Percentiles rank a stretch among this genome's conserved stretches.
Conservation (phyloP, 2,329 filamentous ascomycete species). For the Penicillium sp. region DNA sequence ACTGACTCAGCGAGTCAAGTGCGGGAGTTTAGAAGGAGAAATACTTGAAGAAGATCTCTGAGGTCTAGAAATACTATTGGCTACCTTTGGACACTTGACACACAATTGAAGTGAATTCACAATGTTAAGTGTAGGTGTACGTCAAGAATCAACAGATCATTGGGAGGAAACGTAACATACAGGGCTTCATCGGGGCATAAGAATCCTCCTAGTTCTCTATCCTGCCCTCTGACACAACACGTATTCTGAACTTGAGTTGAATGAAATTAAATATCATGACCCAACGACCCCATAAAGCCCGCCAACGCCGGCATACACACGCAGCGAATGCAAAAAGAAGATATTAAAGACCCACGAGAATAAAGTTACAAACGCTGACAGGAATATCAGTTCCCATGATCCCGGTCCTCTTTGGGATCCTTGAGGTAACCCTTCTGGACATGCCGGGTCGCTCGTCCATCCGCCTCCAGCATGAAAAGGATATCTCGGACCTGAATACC, state of each 20-base stretch:
- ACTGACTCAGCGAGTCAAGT: neutral
- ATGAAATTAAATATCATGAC: slow-evolving; percentile 10
- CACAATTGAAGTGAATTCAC: too few relatives aligned
- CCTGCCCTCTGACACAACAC: neutral
- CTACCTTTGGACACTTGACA: too few relatives aligned
- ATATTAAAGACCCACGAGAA: slow-evolving; percentile 16
- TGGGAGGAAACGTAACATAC: too few relatives aligned
- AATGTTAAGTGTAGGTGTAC: too few relatives aligned
- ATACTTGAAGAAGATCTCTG: too few relatives aligned
- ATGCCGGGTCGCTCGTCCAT: slow-evolving; percentile 54
- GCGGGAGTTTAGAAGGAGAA: too few relatives aligned
- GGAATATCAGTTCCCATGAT: slow-evolving; percentile 30
- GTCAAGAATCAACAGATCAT: too few relatives aligned
- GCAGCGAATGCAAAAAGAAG: slow-evolving; percentile 20
- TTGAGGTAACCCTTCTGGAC: slow-evolving; percentile 45
- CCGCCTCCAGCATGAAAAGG: slow-evolving; percentile 72
- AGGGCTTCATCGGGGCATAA: slow-evolving; percentile 1
- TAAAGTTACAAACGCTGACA: slow-evolving; percentile 22
- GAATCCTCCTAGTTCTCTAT: neutral
- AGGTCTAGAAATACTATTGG: too few relatives aligned
- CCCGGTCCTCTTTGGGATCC: slow-evolving; percentile 43
- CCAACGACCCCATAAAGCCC: slow-evolving; percentile 4
- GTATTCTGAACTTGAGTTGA: slow-evolving; percentile 9
- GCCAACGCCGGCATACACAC: slow-evolving; percentile 20
- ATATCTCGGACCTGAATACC: slow-evolving; percentile 83